Conservation (phyloP, 2,329 filamentous ascomycete species). For the Venturiaceae sp. region DNA sequence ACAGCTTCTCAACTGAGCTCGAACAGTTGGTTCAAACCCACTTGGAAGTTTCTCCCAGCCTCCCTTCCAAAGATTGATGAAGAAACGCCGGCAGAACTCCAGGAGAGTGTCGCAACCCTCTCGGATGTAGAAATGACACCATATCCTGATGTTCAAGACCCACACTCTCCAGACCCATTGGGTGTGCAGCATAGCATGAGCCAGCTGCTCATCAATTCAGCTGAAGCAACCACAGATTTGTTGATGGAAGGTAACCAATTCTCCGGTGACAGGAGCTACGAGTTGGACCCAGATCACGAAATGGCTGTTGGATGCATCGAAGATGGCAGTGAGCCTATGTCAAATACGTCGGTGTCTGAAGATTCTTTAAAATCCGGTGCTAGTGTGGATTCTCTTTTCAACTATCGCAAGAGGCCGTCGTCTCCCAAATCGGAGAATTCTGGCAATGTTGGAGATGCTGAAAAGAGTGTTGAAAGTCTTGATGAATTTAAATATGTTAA, state of each 20-base stretch:
- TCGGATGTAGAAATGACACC: background rate
- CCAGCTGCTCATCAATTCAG: background rate
- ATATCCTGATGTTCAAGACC: background rate
- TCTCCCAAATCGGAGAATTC: background rate
- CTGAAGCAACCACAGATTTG: background rate
- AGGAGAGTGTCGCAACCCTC: background rate
- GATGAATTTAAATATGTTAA: background rate
- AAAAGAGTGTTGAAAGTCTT: background rate
- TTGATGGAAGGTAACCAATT: background rate
- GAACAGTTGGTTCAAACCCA: background rate
- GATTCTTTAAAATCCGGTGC: background rate
- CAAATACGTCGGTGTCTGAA: background rate
- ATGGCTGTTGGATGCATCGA: background rate
- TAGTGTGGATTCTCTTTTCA: background rate
- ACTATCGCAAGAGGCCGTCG: background rate
- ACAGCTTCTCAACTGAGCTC: background rate
- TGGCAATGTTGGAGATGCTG: background rate
- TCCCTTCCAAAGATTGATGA: background rate
- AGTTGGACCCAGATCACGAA: background rate
- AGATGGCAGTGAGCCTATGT: background rate
- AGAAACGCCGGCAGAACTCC: background rate
- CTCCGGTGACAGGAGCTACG: background rate
- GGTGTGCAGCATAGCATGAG: slow-evolving; percentile 1
- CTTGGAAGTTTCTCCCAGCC: background rate
- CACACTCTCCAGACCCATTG: background rate